Base-by-base conservation (phyloP, 2,329 filamentous ascomycete species). In the Trichoderma koningiopsis region DNA sequence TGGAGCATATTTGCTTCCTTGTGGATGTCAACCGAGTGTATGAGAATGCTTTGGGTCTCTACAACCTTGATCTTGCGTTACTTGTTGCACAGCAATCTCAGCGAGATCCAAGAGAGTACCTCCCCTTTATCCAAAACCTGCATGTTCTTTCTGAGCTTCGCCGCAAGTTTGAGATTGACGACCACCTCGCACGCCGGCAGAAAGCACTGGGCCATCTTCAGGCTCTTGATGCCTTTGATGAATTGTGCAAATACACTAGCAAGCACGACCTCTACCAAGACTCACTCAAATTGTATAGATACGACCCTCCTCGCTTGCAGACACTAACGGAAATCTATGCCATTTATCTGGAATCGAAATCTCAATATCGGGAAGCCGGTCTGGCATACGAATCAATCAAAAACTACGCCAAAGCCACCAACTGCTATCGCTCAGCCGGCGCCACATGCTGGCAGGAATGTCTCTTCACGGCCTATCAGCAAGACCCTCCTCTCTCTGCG, bases 1-100 rank as follows among this genome's bases (percentile, higher is more conserved):
- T 97, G 27, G 94, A 97, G 77, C 96, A 99, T 76, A 97, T 99
- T 70, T 98, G 94, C 84, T 99, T 99, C 84, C 86, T 99, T 53
- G 93, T 94, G 0, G 96, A 99, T 79, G 91, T 96, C 57, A 96
- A 97, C 78, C 89, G 90, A 49, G 87, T 99, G 0, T 99, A 97
- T 75, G 93, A 97, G 71, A 90, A 94, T 70, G 92, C 96, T 0
- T 84, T 99, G 2, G 94, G 94, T 1, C 84, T 98, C 2, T 99
- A 99, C 77, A 90, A 98, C 75, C 87, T 99, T 3, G 93, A 97
- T 13, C 88, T 99, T 8, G 91, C 95, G 4, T 85, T 99, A 13
- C 84, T 97, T 6, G 92, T 99, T 14, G 96, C 96, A 0, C 96
- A 99, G 76, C 94, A 97, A 77, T 96, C 94, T 0, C 96, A 99